Base-by-base conservation (phyloP, 768 basidiomycete species). In the Multifurca ochricompacta region DNA sequence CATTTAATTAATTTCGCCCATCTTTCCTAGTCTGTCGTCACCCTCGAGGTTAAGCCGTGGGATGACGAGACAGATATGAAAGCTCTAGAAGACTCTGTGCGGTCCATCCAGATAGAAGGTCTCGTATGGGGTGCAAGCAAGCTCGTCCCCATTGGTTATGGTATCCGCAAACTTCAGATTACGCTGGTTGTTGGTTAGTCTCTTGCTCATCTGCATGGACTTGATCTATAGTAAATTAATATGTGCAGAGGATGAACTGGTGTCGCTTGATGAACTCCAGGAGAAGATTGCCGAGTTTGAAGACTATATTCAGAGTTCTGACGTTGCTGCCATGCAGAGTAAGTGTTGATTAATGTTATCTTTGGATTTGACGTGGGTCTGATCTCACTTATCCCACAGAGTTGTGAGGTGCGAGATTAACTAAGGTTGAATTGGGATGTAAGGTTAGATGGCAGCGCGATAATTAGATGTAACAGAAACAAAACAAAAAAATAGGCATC, bases 21-120 rank as follows among this genome's bases (percentile, higher is more conserved):
- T 49, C 49, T 23, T 53, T 32, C 14, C 55, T 70, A 97, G 92
- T 98, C 96, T 62, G 83, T 99, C 58, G 96, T 99, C 47, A 99
- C 95, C 43, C 74, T 98, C 63, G 95, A 98, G 63, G 93, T 99
- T 59, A 99, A 99, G 74, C 94, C 95, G 36, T 96, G 93, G 95
- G 95, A 98, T 69, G 95, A 98, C 67, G 93, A 96, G 76, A 99
- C 96, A 47, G 91, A 97, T 71, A 94, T 99, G 94, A 78, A 67
- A 40, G 87, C 75, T 47, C 77, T 98, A 63, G 95, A 98, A 72
- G 70, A 75, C 14, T 65, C 78, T 37, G 95, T 98, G 51, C 83
- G 96, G 56, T 83, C 90, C 19, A 83, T 98, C 64, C 80, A 89
- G 70, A 74, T 81, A 74, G 85, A 87, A 36, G 96, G 96, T 66